These are phyloP conservation scores for Dianthus caryophyllus DNA, from an alignment of 148 eudicot genomes.

Conservation along the genomic window DNA sequence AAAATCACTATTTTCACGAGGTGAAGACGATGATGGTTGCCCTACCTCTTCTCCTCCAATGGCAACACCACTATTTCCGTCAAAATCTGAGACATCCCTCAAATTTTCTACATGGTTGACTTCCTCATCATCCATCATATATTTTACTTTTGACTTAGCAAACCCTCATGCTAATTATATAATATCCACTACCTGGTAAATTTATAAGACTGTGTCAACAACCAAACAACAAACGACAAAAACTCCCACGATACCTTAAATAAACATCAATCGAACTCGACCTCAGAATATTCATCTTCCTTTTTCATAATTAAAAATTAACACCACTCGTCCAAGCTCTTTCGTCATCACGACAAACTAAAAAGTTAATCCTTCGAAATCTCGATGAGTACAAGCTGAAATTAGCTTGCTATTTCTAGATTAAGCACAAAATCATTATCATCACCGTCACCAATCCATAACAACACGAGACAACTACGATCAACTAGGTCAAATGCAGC, in stretches of 20 bases:
- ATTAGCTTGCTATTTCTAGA: neutral
- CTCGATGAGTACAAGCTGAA: neutral
- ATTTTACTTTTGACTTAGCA: constrained; percentile 22
- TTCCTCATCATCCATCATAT: constrained; percentile 63
- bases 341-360: neutral
- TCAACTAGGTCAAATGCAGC: constrained; percentile 11
- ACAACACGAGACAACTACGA: constrained; percentile 1
- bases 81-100: constrained; percentile 23
- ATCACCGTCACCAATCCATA: neutral
- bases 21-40: constrained; percentile 19
- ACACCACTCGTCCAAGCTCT: neutral
- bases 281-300: neutral
- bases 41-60: constrained; percentile 30
- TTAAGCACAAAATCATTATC: constrained; percentile 1
- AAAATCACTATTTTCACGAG: constrained; percentile 22
- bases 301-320: neutral
- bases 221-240: neutral
- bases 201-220: constrained; percentile 4
- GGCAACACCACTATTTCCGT: constrained; percentile 29
- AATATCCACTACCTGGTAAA: constrained; percentile 31
- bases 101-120: constrained; percentile 35
- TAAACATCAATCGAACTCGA: neutral
- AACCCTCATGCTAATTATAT: constrained; percentile 23
- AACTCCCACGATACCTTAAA: neutral
- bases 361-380: neutral